phyloP scores from a whole-genome alignment of 768 basidiomycete genomes.

The Coprinellus aureogranulatus region DNA sequence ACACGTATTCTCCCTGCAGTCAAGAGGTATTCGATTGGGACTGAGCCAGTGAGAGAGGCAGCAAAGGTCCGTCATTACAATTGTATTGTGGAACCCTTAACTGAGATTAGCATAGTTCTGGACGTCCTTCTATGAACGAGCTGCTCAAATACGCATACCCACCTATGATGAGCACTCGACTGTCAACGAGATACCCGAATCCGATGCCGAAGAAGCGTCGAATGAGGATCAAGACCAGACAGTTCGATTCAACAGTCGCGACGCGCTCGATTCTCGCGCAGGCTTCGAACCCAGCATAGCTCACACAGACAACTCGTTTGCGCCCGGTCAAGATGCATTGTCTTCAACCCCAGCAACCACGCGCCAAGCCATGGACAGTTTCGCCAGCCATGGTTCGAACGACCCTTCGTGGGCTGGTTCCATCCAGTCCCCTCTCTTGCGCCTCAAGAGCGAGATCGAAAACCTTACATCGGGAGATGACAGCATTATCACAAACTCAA shows the following conservation, averaged over 20 bases:
- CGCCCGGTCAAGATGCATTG: conserved; percentile 66
- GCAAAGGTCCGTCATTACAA: conserved; percentile 60
- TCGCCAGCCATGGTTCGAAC: conserved; percentile 38
- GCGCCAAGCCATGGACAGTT: conserved; percentile 37
- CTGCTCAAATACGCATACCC: conserved; percentile 83
- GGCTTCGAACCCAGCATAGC: conserved; percentile 43
- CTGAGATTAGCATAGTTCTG: conserved; percentile 66
- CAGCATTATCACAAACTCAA: conserved; percentile 15
- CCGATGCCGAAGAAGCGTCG: conserved; percentile 27
- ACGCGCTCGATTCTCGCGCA: conserved; percentile 17
- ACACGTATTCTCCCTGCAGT: conserved; percentile 82
- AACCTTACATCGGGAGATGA: conserved; percentile 49
- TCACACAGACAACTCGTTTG: conserved; percentile 69
- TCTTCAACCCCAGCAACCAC: conserved; percentile 76
- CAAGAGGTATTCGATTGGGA: conserved; percentile 83
- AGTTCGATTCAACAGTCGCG: conserved; percentile 11
- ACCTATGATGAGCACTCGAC: conserved; percentile 68
- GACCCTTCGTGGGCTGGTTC: conserved; percentile 71
- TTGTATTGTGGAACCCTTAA: not conserved
- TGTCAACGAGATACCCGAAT: conserved; percentile 45
- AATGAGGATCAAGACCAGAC: conserved; percentile 25
- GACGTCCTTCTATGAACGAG: conserved; percentile 93
- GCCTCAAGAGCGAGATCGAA: conserved; percentile 61
- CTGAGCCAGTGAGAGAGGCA: conserved; percentile 85
- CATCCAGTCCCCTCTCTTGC: conserved; percentile 70